Percentiles rank a stretch among this genome's conserved stretches.
Conservation (phyloP, 129 eudicot genomes). For the Tanacetum coccineum region DNA sequence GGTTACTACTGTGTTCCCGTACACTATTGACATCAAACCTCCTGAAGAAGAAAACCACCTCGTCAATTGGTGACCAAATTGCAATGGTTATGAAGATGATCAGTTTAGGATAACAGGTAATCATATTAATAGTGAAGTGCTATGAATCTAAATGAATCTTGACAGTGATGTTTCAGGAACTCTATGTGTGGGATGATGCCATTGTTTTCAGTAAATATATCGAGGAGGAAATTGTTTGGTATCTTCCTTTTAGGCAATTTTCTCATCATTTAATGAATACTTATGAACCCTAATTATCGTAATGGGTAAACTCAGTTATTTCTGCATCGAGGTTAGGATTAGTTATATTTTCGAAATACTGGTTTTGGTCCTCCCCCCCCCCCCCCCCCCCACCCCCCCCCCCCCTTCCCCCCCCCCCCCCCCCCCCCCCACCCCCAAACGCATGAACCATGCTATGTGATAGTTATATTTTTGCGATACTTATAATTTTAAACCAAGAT, state of each 20-base stretch:
- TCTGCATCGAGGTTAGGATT: conserved; percentile 65
- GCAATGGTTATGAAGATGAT: conserved; percentile 96
- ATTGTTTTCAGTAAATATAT: conserved; percentile 61
- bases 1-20: conserved; percentile 67
- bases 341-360: conserved; percentile 6
- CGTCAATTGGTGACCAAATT: conserved; percentile 77
- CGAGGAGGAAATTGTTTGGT: conserved; percentile 91
- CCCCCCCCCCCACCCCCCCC: no score
- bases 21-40: conserved; percentile 76
- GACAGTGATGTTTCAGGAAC: conserved; percentile 85
- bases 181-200: conserved; percentile 65
- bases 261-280: conserved; percentile 70
- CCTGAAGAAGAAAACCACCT: conserved; percentile 79
- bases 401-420: no score
- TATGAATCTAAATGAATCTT: conserved; percentile 83
- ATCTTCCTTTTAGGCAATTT: conserved; percentile 89
- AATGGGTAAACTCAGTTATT: conserved; percentile 79
- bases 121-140: conserved; percentile 94
- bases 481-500: no score
- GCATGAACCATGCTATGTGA: no score
- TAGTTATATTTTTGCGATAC: no score
- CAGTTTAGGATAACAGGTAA: conserved; percentile 83
- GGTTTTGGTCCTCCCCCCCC: no score
- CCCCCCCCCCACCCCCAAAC: no score
- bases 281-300: conserved; percentile 66